Percentiles rank a stretch among this genome's conserved stretches.
Conservation (phyloP, 768 basidiomycete genomes). For the Mycena galopus region DNA sequence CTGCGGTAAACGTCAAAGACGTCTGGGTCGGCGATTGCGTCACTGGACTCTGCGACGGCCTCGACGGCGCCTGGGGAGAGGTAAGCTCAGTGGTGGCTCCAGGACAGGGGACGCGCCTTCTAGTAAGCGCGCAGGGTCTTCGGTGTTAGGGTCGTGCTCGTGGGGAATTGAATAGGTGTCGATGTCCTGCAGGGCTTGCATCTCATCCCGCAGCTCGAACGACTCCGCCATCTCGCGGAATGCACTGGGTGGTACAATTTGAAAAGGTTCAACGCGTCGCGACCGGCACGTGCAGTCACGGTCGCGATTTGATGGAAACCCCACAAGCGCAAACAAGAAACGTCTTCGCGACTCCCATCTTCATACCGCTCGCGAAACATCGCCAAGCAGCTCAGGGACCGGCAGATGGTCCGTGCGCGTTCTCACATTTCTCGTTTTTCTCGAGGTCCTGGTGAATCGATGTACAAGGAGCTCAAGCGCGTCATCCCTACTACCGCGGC, state of each 20-base stretch:
- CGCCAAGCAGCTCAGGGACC: conserved; percentile 98
- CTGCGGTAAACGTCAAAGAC: conserved; percentile 88
- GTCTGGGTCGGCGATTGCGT: conserved; percentile 73
- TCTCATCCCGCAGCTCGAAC: conserved; percentile 87
- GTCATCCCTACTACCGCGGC: conserved; percentile 98
- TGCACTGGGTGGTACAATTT: no score
- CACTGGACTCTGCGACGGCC: conserved; percentile 80
- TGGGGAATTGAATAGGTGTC: conserved; percentile 74
- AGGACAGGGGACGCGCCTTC: conserved; percentile 60
- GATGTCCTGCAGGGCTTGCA: conserved; percentile 72
- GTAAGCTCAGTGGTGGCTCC: conserved; percentile 1
- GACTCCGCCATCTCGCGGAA: conserved; percentile 48
- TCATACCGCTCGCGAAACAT: conserved; percentile 96
- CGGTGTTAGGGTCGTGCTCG: conserved; percentile 73
- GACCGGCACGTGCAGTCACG: conserved; percentile 14
- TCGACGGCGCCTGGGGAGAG: conserved; percentile 76
- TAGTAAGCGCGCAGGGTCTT: conserved; percentile 67
- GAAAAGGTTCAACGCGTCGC: conserved; percentile 14
- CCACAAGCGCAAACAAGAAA: no score
- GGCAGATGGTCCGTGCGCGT: conserved; percentile 93
- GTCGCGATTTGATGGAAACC: no score
- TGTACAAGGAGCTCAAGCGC: conserved; percentile 99
- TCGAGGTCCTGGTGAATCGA: conserved; percentile 92
- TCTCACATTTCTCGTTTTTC: not conserved
- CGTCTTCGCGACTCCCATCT: no score